These are phyloP conservation scores for Lepidium africanum DNA, from an alignment of 345 rosid species.

Conservation along the genomic window DNA sequence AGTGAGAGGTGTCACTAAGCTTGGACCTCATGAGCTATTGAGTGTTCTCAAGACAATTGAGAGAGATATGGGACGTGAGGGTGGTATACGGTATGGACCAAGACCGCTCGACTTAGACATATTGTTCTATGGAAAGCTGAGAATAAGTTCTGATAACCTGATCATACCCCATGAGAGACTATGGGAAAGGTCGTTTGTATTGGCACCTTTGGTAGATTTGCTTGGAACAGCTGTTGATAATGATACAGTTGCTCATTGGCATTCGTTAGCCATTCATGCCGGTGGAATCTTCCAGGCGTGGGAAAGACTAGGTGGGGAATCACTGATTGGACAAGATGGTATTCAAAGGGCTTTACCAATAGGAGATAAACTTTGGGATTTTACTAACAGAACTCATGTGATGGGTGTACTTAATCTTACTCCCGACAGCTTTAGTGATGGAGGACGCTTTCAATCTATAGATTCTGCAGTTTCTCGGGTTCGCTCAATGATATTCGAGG, in stretches of 20 bases:
- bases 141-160: conserved; percentile 48
- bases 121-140: conserved; percentile 71
- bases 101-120: conserved; percentile 90
- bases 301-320: conserved; percentile 78
- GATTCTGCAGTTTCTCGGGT: conserved; percentile 73
- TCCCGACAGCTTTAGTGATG: conserved; percentile 95
- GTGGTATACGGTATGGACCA: conserved; percentile 76
- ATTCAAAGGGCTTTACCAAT: conserved; percentile 78
- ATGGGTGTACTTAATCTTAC: conserved; percentile 94
- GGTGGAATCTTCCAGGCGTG: conserved; percentile 57
- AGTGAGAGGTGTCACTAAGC: conserved; percentile 70
- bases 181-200: conserved; percentile 87
- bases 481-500: conserved; percentile 57
- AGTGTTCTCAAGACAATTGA: conserved; percentile 67
- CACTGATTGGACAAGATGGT: conserved; percentile 63
- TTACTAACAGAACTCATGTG: conserved; percentile 55
- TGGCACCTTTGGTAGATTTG: conserved; percentile 87
- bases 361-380: conserved; percentile 70
- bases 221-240: conserved; percentile 57
- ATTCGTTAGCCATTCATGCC: conserved; percentile 46
- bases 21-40: conserved; percentile 74
- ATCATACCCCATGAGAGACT: conserved; percentile 80
- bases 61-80: conserved; percentile 67
- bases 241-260: conserved; percentile 77
- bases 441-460: conserved; percentile 58